phyloP scores from a whole-genome alignment of 768 basidiomycete species.

The Tephrocybe sp. region DNA sequence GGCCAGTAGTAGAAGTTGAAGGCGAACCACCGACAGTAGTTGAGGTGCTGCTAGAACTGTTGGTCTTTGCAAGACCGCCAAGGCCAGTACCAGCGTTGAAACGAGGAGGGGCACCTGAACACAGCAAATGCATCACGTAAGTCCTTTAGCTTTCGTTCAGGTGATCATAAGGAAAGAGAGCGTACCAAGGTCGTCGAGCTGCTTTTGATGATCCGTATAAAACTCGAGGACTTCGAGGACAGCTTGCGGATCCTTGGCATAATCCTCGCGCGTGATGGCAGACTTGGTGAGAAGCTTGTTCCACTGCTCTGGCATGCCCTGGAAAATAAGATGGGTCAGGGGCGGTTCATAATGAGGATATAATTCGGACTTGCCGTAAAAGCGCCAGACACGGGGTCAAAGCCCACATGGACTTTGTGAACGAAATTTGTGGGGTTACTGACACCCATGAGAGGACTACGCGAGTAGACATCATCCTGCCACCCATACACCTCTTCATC shows the following conservation, averaged over 20 bases:
- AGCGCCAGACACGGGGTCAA: constrained; percentile 88
- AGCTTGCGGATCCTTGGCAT: constrained; percentile 94
- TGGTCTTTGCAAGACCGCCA: constrained; percentile 60
- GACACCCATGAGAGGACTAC: constrained; percentile 90
- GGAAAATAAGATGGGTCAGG: constrained; percentile 9
- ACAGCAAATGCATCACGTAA: constrained; percentile 11
- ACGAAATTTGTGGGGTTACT: constrained; percentile 96
- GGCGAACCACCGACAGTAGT: constrained; percentile 19
- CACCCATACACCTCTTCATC: constrained; percentile 98
- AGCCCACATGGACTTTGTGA: constrained; percentile 97
- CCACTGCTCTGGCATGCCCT: constrained; percentile 99
- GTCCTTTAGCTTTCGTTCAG: constrained; percentile 17
- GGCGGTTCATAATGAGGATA: not conserved
- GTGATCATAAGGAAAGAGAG: constrained; percentile 21
- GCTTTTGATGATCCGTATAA: constrained; percentile 97
- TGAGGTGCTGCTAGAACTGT: constrained; percentile 24
- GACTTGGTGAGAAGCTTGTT: constrained; percentile 94
- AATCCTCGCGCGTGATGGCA: constrained; percentile 97
- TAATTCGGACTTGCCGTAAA: constrained; percentile 71
- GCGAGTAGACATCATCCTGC: constrained; percentile 95
- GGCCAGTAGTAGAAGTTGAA: constrained; percentile 21
- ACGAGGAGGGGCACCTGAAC: constrained; percentile 60
- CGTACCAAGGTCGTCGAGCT: constrained; percentile 58
- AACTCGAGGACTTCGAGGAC: constrained; percentile 97
- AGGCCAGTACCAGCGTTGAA: constrained; percentile 93